These are phyloP conservation scores for Xerocomus amazonicus DNA, from an alignment of 1,284 basidiomycete species.

Conservation along the genomic window DNA sequence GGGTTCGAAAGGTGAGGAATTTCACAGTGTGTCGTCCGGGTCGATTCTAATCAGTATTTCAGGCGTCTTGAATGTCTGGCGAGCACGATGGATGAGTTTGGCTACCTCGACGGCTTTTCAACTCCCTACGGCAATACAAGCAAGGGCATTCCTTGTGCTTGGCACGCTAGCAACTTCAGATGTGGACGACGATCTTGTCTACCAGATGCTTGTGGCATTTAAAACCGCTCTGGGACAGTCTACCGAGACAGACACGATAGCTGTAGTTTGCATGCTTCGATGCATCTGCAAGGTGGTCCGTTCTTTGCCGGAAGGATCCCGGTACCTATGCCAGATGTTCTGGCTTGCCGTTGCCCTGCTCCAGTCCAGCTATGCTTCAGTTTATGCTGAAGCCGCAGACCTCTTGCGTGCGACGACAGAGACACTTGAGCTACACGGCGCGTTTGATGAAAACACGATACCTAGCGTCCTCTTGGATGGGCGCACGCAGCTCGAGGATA, in stretches of 20 bases:
- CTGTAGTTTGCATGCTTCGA: constrained; percentile 82
- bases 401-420: constrained; percentile 68
- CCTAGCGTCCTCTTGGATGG: constrained; percentile 61
- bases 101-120: constrained; percentile 94
- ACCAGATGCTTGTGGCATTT: constrained; percentile 85
- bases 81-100: constrained; percentile 89
- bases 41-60: constrained; percentile 7
- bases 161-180: constrained; percentile 76
- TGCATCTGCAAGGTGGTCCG: constrained; percentile 79
- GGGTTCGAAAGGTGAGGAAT: constrained; percentile 59
- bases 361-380: constrained; percentile 69
- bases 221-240: constrained; percentile 61
- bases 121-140: constrained; percentile 85
- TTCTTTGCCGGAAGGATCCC: constrained; percentile 62
- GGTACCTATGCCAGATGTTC: constrained; percentile 74
- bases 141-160: constrained; percentile 84
- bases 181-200: constrained; percentile 85
- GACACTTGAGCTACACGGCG: constrained; percentile 58
- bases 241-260: constrained; percentile 67
- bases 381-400: constrained; percentile 69
- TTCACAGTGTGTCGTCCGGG: background rate
- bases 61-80: constrained; percentile 91
- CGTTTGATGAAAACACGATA: constrained; percentile 54
- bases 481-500: constrained; percentile 63
- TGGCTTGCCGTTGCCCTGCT: constrained; percentile 84